phyloP scores from a whole-genome alignment of 2,329 filamentous ascomycete species.

The Cytospora paraplurivora region DNA sequence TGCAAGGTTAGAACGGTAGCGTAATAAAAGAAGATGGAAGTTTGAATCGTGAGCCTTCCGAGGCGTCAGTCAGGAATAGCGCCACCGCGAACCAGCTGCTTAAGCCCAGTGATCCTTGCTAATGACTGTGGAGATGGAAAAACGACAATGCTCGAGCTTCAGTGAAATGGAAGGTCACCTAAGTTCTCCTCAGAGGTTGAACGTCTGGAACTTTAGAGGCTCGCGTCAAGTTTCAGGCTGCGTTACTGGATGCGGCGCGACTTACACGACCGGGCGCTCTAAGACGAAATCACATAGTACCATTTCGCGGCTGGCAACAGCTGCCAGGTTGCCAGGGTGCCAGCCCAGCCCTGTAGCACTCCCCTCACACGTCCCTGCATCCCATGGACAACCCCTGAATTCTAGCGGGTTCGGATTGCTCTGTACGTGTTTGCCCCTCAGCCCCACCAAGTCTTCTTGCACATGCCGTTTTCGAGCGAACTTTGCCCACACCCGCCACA shows the following conservation, averaged over 20 bases:
- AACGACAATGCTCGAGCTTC: background rate
- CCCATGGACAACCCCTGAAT: slow-evolving; percentile 26
- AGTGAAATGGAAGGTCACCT: background rate
- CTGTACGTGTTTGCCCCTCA: slow-evolving; percentile 25
- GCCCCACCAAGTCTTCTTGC: slow-evolving; percentile 22
- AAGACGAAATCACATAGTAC: background rate
- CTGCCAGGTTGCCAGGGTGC: slow-evolving; percentile 6
- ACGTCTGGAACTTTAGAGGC: background rate
- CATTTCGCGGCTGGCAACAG: slow-evolving; percentile 20
- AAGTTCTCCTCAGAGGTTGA: background rate
- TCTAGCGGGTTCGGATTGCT: slow-evolving; percentile 7
- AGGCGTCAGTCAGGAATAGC: background rate
- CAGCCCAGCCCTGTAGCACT: background rate
- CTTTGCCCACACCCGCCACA: slow-evolving; percentile 10
- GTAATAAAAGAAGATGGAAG: background rate
- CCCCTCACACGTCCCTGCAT: background rate
- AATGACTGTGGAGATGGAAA: background rate
- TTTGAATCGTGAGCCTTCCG: background rate
- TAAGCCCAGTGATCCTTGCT: background rate
- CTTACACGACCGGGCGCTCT: slow-evolving; percentile 13
- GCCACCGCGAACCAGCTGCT: background rate
- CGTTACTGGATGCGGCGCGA: slow-evolving; percentile 2
- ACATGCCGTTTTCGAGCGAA: slow-evolving; percentile 7
- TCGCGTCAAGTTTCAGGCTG: background rate
- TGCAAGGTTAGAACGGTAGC: background rate